Evolutionary conservation across 768 basidiomycete genomes (phyloP).

Genomic region (Tylopilus cervinicoccineus): DNA sequence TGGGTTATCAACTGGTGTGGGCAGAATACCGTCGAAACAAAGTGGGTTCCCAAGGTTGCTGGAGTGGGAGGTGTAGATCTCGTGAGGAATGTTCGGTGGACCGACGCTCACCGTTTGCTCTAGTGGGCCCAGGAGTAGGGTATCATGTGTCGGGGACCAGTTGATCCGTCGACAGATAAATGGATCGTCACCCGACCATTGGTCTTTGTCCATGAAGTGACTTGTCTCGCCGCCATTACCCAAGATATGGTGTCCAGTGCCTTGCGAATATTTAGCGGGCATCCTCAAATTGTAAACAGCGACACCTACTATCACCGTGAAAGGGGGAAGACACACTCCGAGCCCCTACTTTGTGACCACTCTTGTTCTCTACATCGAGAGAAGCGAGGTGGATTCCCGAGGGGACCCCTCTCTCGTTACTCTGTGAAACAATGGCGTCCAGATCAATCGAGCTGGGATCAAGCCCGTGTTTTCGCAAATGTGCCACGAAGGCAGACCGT

Average conservation of each 20-base stretch:
- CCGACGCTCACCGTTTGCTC: conserved; percentile 2
- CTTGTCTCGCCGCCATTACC: not conserved
- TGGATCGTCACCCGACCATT: conserved; percentile 3
- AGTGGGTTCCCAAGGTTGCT: conserved; percentile 1
- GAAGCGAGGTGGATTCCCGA: conserved; percentile 16
- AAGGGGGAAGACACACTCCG: conserved; percentile 5
- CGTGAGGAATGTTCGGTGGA: not conserved
- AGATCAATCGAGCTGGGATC: conserved; percentile 22
- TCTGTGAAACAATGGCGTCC: conserved; percentile 21
- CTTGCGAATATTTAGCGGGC: conserved; percentile 12
- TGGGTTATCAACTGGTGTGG: conserved; percentile 5
- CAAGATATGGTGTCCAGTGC: not conserved
- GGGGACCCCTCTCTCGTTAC: not conserved
- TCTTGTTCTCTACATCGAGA: conserved; percentile 1
- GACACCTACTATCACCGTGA: conserved; percentile 14
- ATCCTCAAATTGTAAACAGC: not conserved
- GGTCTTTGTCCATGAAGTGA: not conserved
- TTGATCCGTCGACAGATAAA: conserved; percentile 3
- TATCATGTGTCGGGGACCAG: conserved; percentile 2
- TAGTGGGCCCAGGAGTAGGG: not conserved
- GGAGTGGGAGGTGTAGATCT: conserved; percentile 3
- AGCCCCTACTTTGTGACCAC: not conserved
- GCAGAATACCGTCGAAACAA: conserved; percentile 4
- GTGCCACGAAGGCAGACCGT: conserved; percentile 50
- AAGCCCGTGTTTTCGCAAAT: conserved; percentile 49